phyloP scores from a whole-genome alignment of 129 eudicot species.

The Heracleum sosnowskyi region DNA sequence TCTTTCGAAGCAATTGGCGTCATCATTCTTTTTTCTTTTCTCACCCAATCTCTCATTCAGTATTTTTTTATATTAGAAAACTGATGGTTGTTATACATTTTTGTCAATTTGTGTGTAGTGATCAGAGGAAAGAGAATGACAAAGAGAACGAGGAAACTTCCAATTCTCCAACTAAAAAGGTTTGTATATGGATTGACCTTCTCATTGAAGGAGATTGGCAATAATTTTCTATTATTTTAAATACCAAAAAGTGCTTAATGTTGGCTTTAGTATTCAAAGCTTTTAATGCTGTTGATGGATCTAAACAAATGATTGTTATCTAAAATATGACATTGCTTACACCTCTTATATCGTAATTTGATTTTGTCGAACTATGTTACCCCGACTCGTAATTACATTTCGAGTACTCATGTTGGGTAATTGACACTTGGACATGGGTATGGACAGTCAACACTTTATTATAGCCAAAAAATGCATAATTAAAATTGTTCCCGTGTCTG shows the following conservation, averaged over 20 bases:
- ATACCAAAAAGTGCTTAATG: not conserved
- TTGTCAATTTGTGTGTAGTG: conserved; percentile 22
- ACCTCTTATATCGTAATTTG: not conserved
- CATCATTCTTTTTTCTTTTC: not conserved
- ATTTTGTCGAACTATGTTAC: not conserved
- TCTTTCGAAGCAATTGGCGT: not conserved
- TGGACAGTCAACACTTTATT: not conserved
- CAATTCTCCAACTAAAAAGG: conserved; percentile 46
- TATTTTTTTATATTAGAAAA: not conserved
- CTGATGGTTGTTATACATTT: not conserved
- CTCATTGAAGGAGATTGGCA: not conserved
- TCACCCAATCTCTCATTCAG: not conserved
- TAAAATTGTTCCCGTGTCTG: not conserved
- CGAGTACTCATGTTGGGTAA: not conserved
- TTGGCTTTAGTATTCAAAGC: not conserved
- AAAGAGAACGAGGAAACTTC: conserved; percentile 24
- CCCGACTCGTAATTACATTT: not conserved
- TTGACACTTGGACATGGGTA: not conserved
- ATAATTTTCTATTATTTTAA: not conserved
- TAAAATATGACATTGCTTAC: not conserved
- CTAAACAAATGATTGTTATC: not conserved
- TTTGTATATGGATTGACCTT: conserved; percentile 9
- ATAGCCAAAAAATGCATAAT: not conserved
- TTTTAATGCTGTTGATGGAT: not conserved
- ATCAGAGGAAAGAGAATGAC: conserved; percentile 39